Base-by-base conservation (phyloP, 1,284 basidiomycete genomes). In the Trichosporon asahii region DNA sequence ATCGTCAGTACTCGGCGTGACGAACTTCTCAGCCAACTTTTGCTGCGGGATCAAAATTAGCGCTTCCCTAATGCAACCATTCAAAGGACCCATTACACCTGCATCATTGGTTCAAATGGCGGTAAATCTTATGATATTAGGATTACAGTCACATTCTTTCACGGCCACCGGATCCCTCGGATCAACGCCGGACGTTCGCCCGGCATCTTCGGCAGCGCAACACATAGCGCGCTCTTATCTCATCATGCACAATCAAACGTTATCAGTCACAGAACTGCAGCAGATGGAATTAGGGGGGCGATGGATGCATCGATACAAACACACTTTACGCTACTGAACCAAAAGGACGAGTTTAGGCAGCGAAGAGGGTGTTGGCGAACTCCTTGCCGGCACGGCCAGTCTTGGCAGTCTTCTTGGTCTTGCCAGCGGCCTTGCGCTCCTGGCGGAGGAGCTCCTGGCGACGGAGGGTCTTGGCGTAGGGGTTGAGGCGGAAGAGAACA, bases 401-500 rank as follows among this genome's bases (percentile, higher is more conserved):
- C 49, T 80, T 77, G 65, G 75, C 75, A 67, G 81, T 73, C 80
- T 83, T 84, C 82, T 85, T 83, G 74, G 76, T 79, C 72, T 70
- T 71, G 70, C 79, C 80, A 74, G 80, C 80, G 72, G 77, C 74
- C 77, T 82, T 82, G 72, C 78, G 77, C 80, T 83, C 78, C 74
- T 77, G 75, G 76, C 79, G 80, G 76, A 83, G 75, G 75, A 95
- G 85, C 83, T 95, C 93, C 83, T 94, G 91, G 80, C 91, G 88
- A 84, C 93, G 91, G 80, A 94, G 85, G 68, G 91, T 91, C 89
- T 95, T 97, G 82, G 96, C 96, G 86, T 99, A 99, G 69, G 97
- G 97, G 90, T 99, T 99, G 86, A 99, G 89, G 80, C 95, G 91
- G 94, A 96, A 98, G 83, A 99, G 90, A 79, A 98, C 88, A 72